Percentiles rank a stretch among this genome's conserved stretches.
Evolutionary conservation across 306 rosid genomes (phyloP).

Genomic region (Morella rubra): DNA sequence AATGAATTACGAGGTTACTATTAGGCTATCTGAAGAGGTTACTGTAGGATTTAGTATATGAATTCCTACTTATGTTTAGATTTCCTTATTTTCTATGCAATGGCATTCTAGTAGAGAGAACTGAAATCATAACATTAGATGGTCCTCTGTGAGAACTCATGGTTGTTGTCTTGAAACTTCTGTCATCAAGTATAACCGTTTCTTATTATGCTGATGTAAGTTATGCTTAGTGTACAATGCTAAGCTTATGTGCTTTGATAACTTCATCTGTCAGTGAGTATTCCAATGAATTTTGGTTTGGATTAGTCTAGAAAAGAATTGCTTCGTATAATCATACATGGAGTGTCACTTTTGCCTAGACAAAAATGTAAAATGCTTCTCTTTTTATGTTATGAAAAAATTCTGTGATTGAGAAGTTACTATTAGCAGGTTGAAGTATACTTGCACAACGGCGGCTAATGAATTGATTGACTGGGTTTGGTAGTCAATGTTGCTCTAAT

Average conservation of each 20-base stretch:
- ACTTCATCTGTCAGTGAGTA: not conserved
- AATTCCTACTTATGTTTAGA: not conserved
- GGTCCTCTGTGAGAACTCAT: not conserved
- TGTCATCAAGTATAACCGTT: not conserved
- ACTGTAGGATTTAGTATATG: not conserved
- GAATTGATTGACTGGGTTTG: too few species aligned
- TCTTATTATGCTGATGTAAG: not conserved
- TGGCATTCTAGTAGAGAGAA: not conserved
- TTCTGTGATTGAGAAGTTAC: not conserved
- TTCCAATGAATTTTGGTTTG: not conserved
- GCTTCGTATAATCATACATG: not conserved
- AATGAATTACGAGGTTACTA: not conserved
- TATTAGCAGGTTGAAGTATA: too few species aligned
- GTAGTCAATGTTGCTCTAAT: too few species aligned
- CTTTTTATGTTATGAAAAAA: not conserved
- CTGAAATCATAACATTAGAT: not conserved
- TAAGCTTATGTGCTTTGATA: not conserved
- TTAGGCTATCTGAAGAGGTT: not conserved
- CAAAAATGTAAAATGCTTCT: not conserved
- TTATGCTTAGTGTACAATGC: not conserved
- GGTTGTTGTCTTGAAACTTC: not conserved
- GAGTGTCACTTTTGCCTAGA: not conserved
- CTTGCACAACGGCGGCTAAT: too few species aligned
- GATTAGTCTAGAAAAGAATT: not conserved
- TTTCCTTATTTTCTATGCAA: not conserved